These are phyloP conservation scores for Rhizopus stolonifer DNA, from an alignment of 371 early-diverging fungal genomes.

Conservation along the genomic window DNA sequence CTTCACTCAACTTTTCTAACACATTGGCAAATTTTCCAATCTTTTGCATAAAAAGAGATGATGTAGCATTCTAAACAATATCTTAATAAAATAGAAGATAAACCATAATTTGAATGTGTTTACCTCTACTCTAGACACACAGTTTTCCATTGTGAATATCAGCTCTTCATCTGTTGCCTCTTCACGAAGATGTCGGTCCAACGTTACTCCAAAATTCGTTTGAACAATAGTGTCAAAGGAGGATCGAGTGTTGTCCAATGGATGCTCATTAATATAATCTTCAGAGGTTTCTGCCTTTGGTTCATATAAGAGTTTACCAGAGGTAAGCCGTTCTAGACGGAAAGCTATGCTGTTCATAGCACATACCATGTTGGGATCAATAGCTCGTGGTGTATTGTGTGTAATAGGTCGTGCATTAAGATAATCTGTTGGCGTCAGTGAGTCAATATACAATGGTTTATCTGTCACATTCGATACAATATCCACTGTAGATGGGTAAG, in stretches of 20 bases:
- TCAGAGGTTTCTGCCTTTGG: neutral
- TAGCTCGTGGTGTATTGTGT: conserved; percentile 2
- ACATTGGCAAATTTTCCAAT: conserved; percentile 46
- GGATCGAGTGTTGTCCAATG: neutral
- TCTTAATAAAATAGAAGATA: neutral
- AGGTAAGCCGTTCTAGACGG: conserved; percentile 51
- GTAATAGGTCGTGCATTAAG: neutral
- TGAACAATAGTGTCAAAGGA: neutral
- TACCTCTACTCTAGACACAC: conserved; percentile 48
- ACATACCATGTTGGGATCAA: conserved; percentile 43
- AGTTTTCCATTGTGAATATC: conserved; percentile 38
- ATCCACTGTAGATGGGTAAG: neutral
- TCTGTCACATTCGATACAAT: neutral
- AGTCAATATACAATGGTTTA: neutral
- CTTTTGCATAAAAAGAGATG: conserved; percentile 50
- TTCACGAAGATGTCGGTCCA: conserved; percentile 41
- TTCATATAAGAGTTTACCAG: conserved; percentile 20
- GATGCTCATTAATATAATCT: too few relatives aligned
- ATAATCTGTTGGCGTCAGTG: neutral
- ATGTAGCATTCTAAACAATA: conserved; percentile 45
- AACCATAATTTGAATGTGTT: neutral
- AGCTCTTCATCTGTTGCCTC: conserved; percentile 51
- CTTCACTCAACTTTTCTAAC: conserved; percentile 49
- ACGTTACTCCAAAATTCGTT: conserved; percentile 16
- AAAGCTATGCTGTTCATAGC: conserved; percentile 44